Percentiles rank a stretch among this genome's conserved stretches.
Conservation (phyloP, 352 stramenopile species). For the Detonula confervacea region DNA sequence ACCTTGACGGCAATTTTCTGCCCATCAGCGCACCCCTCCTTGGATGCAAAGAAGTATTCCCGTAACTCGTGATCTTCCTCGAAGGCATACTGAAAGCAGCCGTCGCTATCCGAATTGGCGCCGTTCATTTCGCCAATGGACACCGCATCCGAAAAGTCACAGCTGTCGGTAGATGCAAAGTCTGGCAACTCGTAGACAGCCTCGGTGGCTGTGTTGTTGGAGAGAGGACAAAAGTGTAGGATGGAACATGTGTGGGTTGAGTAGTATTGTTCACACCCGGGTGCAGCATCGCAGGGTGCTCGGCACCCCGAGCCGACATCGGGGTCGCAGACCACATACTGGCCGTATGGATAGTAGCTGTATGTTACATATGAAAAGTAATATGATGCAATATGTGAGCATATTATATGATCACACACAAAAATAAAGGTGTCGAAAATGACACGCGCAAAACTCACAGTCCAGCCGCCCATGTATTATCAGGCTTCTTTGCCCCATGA, state of each 20-base stretch:
- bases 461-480: background rate
- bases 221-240: background rate
- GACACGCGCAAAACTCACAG: background rate
- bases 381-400: too few relatives aligned
- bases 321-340: background rate
- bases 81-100: background rate
- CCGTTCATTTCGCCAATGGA: too few relatives aligned
- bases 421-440: too few relatives aligned
- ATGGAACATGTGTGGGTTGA: conserved; percentile 9
- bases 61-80: conserved; percentile 12
- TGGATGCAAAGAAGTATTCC: background rate
- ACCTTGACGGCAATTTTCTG: conserved; percentile 11
- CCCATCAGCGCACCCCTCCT: conserved; percentile 1
- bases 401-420: too few relatives aligned
- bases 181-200: conserved; percentile 1
- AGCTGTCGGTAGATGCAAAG: conserved; percentile 1
- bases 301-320: background rate
- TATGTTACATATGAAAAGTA: too few relatives aligned
- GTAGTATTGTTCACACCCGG: background rate
- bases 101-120: background rate
- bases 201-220: background rate
- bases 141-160: too few relatives aligned
- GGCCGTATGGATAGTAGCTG: background rate
- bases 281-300: background rate
- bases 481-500: background rate